Percentiles rank a stretch among this genome's conserved stretches.
Conservation (phyloP, 2,329 filamentous ascomycete species). For the Mollisiaceae sp. region DNA sequence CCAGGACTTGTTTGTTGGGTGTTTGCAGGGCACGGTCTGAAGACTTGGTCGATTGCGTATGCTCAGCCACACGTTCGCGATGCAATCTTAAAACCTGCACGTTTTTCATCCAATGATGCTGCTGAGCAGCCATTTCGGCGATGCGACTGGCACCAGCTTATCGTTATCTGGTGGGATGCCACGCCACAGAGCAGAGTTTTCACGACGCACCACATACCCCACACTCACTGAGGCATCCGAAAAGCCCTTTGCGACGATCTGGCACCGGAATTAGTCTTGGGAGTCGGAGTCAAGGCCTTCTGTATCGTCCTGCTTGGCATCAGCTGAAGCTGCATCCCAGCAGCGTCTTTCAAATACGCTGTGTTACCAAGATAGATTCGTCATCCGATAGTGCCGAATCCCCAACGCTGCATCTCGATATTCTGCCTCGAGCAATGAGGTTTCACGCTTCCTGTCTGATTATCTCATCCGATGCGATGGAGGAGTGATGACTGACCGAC, state of each 20-base stretch:
- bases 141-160: background rate
- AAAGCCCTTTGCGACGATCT: background rate
- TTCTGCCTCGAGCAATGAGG: background rate
- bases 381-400: background rate
- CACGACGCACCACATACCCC: background rate
- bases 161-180: constrained; percentile 1
- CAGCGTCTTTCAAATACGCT: background rate
- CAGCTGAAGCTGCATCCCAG: background rate
- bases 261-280: background rate
- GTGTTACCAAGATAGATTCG: constrained; percentile 7
- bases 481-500: background rate
- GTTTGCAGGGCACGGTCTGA: background rate
- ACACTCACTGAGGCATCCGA: background rate
- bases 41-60: constrained; percentile 1
- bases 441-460: background rate
- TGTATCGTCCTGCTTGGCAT: background rate
- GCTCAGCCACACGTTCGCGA: background rate
- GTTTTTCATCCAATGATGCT: background rate
- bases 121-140: background rate
- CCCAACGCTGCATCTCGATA: background rate
- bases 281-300: background rate
- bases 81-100: background rate
- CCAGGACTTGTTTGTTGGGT: background rate
- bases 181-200: constrained; percentile 9
- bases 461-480: background rate